Evolutionary conservation across 495 filamentous ascomycete genomes (phyloP).

Genomic region (Baudoinia panamericana): DNA sequence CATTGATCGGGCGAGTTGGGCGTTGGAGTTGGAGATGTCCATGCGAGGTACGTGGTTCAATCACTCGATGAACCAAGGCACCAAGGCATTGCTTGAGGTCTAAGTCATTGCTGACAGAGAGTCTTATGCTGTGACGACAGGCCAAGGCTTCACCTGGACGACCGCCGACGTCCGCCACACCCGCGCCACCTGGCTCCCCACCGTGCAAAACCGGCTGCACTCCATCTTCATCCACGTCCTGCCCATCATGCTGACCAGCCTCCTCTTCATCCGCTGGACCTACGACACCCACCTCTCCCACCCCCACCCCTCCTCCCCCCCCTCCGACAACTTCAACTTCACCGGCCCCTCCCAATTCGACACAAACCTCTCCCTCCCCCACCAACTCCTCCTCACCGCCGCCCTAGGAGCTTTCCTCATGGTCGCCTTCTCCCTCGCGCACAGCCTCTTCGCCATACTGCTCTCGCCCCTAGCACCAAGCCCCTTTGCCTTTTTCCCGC

Average conservation of each 20-base stretch:
- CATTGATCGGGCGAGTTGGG: slow-evolving; percentile 9
- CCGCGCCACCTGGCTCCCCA: slow-evolving; percentile 7
- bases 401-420: slow-evolving; percentile 12
- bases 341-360: slow-evolving; percentile 6
- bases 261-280: slow-evolving; percentile 2
- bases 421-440: slow-evolving; percentile 11
- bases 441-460: slow-evolving; percentile 10
- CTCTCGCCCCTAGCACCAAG: slow-evolving; percentile 7
- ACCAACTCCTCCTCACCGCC: slow-evolving; percentile 8
- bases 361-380: slow-evolving; percentile 1
- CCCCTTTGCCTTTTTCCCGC: slow-evolving; percentile 14
- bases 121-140: too few species aligned
- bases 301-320: too few species aligned
- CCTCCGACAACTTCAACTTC: slow-evolving; percentile 1
- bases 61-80: too few species aligned
- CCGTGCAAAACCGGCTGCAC: slow-evolving; percentile 8
- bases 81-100: too few species aligned
- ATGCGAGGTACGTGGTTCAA: slow-evolving; percentile 13
- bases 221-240: slow-evolving; percentile 8
- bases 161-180: slow-evolving; percentile 11
- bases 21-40: slow-evolving; percentile 7
- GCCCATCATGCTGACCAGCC: slow-evolving; percentile 2
- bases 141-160: slow-evolving; percentile 11
- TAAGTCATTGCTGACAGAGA: too few species aligned
- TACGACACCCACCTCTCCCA: slow-evolving; percentile 4